Conservation (phyloP, 2,329 filamentous ascomycete species). For the Trichoderma asperellum region DNA sequence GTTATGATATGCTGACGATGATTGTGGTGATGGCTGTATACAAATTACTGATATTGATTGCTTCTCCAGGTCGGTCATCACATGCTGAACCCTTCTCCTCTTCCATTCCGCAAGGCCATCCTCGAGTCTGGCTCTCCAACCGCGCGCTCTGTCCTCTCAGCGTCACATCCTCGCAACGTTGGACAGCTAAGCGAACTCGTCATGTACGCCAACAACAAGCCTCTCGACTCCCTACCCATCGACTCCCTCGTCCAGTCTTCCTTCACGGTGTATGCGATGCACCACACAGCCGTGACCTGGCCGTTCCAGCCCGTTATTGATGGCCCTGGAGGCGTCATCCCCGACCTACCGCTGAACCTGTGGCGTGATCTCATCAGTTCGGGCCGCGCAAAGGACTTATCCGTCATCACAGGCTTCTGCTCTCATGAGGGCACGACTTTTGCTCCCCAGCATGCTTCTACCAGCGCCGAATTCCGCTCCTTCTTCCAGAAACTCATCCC, state of each 20-base stretch:
- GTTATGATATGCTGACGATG: constrained; percentile 15
- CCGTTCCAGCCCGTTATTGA: constrained; percentile 74
- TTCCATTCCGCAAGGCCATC: constrained; percentile 57
- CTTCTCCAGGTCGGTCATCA: constrained; percentile 65
- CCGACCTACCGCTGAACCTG: constrained; percentile 60
- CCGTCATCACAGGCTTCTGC: constrained; percentile 70
- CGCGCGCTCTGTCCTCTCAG: constrained; percentile 56
- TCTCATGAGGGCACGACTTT: constrained; percentile 71
- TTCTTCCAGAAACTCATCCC: constrained; percentile 69
- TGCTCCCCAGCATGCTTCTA: constrained; percentile 55
- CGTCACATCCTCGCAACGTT: constrained; percentile 60
- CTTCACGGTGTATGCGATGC: constrained; percentile 48
- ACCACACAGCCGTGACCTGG: constrained; percentile 55
- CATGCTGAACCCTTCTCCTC: constrained; percentile 55
- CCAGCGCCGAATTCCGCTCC: constrained; percentile 55
- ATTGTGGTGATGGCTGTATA: not conserved
- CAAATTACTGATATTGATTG: not conserved
- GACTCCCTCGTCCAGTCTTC: constrained; percentile 54
- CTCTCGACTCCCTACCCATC: constrained; percentile 53
- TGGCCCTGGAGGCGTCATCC: constrained; percentile 56
- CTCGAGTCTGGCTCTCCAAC: constrained; percentile 62
- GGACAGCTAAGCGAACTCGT: constrained; percentile 50
- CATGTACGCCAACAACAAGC: constrained; percentile 6
- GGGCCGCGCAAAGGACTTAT: constrained; percentile 41
- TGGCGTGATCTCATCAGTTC: constrained; percentile 59